These are phyloP conservation scores for Orbilia ellipsospora DNA, from an alignment of 2,329 filamentous ascomycete genomes.

Conservation along the genomic window DNA sequence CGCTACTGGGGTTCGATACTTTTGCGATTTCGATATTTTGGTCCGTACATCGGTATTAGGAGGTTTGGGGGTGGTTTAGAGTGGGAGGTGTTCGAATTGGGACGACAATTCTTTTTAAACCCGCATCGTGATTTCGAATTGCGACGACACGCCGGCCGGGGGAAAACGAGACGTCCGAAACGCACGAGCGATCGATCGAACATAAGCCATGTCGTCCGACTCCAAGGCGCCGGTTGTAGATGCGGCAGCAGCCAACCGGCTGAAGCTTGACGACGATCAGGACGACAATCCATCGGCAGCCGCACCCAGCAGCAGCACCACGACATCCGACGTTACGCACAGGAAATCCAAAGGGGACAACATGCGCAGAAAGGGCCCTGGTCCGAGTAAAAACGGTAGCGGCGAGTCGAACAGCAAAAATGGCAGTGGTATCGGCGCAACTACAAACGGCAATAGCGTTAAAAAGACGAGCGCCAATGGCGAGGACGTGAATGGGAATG, in stretches of 20 bases:
- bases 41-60: slow-evolving; percentile 14
- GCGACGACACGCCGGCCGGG: slow-evolving; percentile 10
- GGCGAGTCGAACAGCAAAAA: slow-evolving; percentile 36
- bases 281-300: slow-evolving; percentile 33
- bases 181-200: not conserved
- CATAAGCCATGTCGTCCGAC: slow-evolving; percentile 48
- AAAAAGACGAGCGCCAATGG: slow-evolving; percentile 41
- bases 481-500: slow-evolving; percentile 51
- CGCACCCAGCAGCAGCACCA: slow-evolving; percentile 19
- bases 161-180: not conserved
- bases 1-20: slow-evolving; percentile 2
- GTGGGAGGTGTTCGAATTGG: no score
- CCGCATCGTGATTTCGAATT: slow-evolving; percentile 1
- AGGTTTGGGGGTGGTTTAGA: slow-evolving; percentile 10
- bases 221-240: slow-evolving; percentile 25
- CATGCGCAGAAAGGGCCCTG: slow-evolving; percentile 55
- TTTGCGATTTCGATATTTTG: slow-evolving; percentile 28
- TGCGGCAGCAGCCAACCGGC: slow-evolving; percentile 34
- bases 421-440: slow-evolving; percentile 36
- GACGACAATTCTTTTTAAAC: no score
- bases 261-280: slow-evolving; percentile 44
- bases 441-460: slow-evolving; percentile 48
- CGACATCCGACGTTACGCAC: slow-evolving; percentile 53
- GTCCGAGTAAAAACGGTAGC: slow-evolving; percentile 30
- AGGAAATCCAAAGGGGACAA: slow-evolving; percentile 41